Base-by-base conservation (phyloP, 1,284 basidiomycete genomes). In the Ustilago nuda region DNA sequence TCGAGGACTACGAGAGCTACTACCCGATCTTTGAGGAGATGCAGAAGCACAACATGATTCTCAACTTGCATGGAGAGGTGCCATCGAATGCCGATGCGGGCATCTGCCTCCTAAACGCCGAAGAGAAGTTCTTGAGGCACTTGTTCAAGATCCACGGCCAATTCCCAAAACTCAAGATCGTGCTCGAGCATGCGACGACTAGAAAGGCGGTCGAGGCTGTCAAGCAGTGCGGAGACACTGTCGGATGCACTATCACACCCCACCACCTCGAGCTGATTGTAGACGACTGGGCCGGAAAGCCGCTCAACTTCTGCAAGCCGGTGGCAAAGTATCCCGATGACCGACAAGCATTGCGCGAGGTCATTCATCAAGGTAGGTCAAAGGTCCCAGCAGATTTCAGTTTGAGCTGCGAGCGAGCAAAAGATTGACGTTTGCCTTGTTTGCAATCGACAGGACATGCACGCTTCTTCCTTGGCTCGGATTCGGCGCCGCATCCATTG, bases 131-230 rank as follows among this genome's bases (percentile, higher is more conserved):
- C 87, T 89, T 99, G 36, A 91, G 92, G 3, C 95, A 99, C 87
- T 89, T 99, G 15, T 89, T 89, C 82, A 91, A 92, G 81, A 89
- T 99, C 52, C 94, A 98, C 81, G 86, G 88, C 60, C 89, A 90
- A 32, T 99, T 99, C 87, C 97, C 97, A n/a, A 89, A 89, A 46
- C 90, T 99, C 61, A 92, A 94, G 63, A 99, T 99, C 82, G 96
- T 99, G 4, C 91, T 99, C 45, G 97, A 99, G 87, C 97, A 99
- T 84, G 97, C 97, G n/a, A 99, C 97, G 0, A 98, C 95, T 2
- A 90, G 93, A 43, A 94, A 93, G 41, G 95, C 97, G 0, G 91
- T 99, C n/a, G 94, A 96, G 81, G 91, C 91, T 23, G 84, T 85
- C 46, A 83, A 84, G 61, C 52, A 70, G 64, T 83, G 80, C 46